phyloP scores from a whole-genome alignment of 2,329 filamentous ascomycete genomes.

The Zarea fungicola region DNA sequence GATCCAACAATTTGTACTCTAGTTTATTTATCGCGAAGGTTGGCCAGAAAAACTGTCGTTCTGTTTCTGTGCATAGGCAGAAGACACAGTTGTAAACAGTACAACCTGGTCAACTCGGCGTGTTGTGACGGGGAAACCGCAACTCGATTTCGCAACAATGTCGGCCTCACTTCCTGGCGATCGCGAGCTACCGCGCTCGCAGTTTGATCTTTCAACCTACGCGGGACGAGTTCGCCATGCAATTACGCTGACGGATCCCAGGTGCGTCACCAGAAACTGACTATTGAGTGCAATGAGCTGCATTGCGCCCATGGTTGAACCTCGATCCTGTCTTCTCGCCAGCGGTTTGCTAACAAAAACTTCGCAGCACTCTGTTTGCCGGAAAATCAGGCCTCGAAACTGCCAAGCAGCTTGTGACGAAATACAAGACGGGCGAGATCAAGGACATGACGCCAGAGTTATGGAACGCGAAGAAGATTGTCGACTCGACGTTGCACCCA shows the following conservation, averaged over 20 bases:
- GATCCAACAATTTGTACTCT: neutral
- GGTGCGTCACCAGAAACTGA: conserved; percentile 56
- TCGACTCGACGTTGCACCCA: conserved; percentile 93
- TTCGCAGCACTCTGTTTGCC: conserved; percentile 76
- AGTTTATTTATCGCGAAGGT: neutral
- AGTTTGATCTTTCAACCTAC: conserved; percentile 89
- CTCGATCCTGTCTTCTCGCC: no score
- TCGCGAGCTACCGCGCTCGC: conserved; percentile 83
- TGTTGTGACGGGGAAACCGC: neutral
- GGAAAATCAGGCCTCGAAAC: conserved; percentile 72
- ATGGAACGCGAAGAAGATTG: conserved; percentile 94
- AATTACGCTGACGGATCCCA: conserved; percentile 86
- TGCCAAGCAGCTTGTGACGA: conserved; percentile 74
- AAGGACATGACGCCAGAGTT: conserved; percentile 80
- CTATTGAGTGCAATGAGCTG: neutral
- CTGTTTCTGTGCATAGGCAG: no score
- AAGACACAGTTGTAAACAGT: neutral
- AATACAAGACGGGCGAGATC: conserved; percentile 82
- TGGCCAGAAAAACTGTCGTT: no score
- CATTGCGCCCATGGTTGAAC: neutral
- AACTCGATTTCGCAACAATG: conserved; percentile 37
- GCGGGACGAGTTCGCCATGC: conserved; percentile 91
- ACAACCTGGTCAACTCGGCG: neutral
- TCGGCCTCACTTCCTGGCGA: conserved; percentile 60
- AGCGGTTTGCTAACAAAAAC: conserved; percentile 2